phyloP scores from a whole-genome alignment of 495 filamentous ascomycete genomes.

The Lepidopterella palustris region DNA sequence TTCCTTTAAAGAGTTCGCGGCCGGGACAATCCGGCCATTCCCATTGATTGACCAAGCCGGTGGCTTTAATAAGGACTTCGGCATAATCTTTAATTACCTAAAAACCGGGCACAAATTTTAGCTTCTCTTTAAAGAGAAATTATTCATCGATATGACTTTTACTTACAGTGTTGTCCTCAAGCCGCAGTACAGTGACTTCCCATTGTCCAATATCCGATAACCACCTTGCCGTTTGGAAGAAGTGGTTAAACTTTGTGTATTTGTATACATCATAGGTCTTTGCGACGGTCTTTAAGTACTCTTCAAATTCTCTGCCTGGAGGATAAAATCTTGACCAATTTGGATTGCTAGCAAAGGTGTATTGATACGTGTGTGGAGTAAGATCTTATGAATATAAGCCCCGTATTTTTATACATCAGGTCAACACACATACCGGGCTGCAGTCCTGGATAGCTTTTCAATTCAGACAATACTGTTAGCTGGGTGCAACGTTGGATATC shows the following conservation, averaged over 20 bases:
- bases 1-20: conserved; percentile 7
- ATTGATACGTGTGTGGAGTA: conserved; percentile 16
- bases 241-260: conserved; percentile 6
- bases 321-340: conserved; percentile 8
- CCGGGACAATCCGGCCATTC: conserved; percentile 12
- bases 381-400: conserved; percentile 6
- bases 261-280: conserved; percentile 17
- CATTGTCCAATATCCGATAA: conserved; percentile 10
- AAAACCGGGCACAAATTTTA: not conserved
- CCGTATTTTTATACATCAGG: not conserved
- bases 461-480: not conserved
- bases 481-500: too few species aligned
- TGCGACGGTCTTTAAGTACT: not conserved
- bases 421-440: not conserved
- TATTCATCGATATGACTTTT: not conserved
- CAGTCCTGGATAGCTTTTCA: conserved; percentile 5
- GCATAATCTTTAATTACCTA: conserved; percentile 4
- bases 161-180: conserved; percentile 7
- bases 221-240: conserved; percentile 7
- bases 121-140: not conserved
- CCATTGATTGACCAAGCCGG: conserved; percentile 10
- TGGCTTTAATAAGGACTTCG: conserved; percentile 10
- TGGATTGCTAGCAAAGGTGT: conserved; percentile 14
- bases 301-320: not conserved
- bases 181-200: conserved; percentile 8